Percentiles rank a stretch among this genome's conserved stretches.
phyloP scores from a whole-genome alignment of 306 rosid species.

The Lagenaria siceraria region DNA sequence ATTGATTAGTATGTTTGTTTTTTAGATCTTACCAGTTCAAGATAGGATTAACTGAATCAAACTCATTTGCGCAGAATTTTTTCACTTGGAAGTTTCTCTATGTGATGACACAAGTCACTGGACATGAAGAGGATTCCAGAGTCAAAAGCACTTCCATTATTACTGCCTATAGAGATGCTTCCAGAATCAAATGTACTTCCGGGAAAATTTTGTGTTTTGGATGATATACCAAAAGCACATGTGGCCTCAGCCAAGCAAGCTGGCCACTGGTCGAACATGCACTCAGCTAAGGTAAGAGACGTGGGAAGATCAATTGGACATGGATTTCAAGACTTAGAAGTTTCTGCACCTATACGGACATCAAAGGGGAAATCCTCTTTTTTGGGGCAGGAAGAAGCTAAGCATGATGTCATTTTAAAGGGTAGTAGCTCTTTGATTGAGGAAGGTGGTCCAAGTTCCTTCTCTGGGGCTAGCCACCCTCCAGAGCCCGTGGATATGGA shows the following conservation, averaged over 20 bases:
- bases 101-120: slow-evolving; percentile 29
- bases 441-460: slow-evolving; percentile 56
- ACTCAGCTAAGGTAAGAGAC: slow-evolving; percentile 36
- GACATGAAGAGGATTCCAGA: slow-evolving; percentile 79
- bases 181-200: slow-evolving; percentile 5
- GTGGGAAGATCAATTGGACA: slow-evolving; percentile 25
- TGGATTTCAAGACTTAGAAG: slow-evolving; percentile 29
- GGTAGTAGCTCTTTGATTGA: slow-evolving; percentile 42
- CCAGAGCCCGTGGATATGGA: slow-evolving; percentile 94
- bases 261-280: slow-evolving; percentile 44
- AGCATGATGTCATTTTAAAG: slow-evolving; percentile 41
- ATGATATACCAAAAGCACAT: slow-evolving; percentile 14
- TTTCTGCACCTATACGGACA: slow-evolving; percentile 27
- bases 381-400: slow-evolving; percentile 36
- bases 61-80: slow-evolving; percentile 35
- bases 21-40: slow-evolving; percentile 12
- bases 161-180: slow-evolving; percentile 26
- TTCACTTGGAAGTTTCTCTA: slow-evolving; percentile 13
- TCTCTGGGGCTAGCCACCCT: slow-evolving; percentile 96
- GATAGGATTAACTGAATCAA: slow-evolving; percentile 7
- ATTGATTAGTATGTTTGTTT: background rate
- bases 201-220: background rate
- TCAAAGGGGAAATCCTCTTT: slow-evolving; percentile 55
- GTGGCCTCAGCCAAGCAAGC: slow-evolving; percentile 41
- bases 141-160: slow-evolving; percentile 38